Evolutionary conservation across 371 early-diverging fungal species (phyloP).

Genomic region (Rhizopus arrhizus): DNA sequence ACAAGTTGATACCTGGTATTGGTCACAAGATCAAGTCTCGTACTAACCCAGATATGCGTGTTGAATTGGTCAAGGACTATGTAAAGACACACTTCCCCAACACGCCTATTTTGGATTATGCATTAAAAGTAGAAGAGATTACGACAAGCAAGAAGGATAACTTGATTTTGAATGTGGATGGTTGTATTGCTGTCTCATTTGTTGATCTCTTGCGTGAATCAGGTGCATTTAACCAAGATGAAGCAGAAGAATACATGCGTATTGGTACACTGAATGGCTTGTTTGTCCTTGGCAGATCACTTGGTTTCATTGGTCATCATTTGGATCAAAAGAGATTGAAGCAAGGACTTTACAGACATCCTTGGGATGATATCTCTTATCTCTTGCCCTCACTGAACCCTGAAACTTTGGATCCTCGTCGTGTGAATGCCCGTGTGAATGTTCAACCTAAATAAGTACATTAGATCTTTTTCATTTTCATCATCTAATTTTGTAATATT

Average conservation of each 20-base stretch:
- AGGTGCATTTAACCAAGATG: constrained; percentile 91
- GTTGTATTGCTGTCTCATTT: constrained; percentile 94
- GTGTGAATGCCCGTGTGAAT: constrained; percentile 55
- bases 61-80: constrained; percentile 90
- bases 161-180: constrained; percentile 96
- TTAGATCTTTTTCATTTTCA: constrained; percentile 1
- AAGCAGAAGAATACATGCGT: constrained; percentile 94
- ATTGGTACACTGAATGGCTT: constrained; percentile 97
- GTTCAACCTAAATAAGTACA: constrained; percentile 34
- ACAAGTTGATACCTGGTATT: constrained; percentile 93
- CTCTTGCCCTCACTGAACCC: constrained; percentile 65
- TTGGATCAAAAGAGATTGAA: constrained; percentile 97
- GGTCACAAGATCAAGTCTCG: constrained; percentile 99
- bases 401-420: constrained; percentile 52
- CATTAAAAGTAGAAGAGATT: constrained; percentile 91
- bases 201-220: constrained; percentile 93
- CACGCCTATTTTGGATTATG: constrained; percentile 90
- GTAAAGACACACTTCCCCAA: constrained; percentile 89
- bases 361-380: constrained; percentile 98
- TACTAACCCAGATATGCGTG: constrained; percentile 97
- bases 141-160: constrained; percentile 98
- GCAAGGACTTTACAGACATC: constrained; percentile 96
- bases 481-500: constrained; percentile 13
- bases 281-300: constrained; percentile 93
- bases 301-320: constrained; percentile 97